A percentile compares a stretch with the other conserved stretches of the same genome.
These are phyloP conservation scores for Eucalyptus erythrocorys DNA, from an alignment of 345 rosid genomes.

Conservation along the genomic window DNA sequence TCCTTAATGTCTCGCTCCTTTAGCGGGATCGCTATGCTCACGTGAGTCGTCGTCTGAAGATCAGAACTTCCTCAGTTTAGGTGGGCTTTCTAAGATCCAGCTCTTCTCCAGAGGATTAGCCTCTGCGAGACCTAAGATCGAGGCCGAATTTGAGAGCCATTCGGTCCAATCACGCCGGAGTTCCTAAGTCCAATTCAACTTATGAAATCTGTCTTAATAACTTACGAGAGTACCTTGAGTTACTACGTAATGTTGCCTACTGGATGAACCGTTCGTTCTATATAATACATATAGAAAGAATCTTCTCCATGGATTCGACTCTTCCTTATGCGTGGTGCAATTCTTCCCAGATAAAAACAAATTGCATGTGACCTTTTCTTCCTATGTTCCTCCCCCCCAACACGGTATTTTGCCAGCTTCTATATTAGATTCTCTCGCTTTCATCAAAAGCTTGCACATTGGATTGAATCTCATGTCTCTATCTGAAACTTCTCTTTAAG, in stretches of 20 bases:
- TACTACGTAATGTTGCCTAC: not conserved
- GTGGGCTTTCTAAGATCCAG: not conserved
- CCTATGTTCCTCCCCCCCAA: fast-evolving
- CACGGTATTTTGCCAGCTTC: not conserved
- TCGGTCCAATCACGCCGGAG: not conserved
- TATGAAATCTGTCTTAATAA: not conserved
- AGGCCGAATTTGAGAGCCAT: not conserved
- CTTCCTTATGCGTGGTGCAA: not conserved
- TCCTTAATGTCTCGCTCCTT: not conserved
- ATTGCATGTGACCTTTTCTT: not conserved
- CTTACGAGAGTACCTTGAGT: not conserved
- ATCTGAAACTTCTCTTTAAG: not conserved
- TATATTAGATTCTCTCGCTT: not conserved
- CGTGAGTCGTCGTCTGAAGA: not conserved
- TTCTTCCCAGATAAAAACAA: not conserved
- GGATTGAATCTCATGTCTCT: not conserved
- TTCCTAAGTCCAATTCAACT: not conserved
- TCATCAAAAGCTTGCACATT: not conserved
- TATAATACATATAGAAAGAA: not conserved
- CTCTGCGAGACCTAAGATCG: not conserved
- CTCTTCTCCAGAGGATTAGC: not conserved
- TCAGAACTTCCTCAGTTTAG: not conserved
- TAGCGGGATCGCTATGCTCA: not conserved
- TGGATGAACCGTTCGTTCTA: not conserved
- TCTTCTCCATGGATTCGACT: not conserved